Base-by-base conservation (phyloP, 106 monocot genomes). In the Dendrobium catenatum region DNA sequence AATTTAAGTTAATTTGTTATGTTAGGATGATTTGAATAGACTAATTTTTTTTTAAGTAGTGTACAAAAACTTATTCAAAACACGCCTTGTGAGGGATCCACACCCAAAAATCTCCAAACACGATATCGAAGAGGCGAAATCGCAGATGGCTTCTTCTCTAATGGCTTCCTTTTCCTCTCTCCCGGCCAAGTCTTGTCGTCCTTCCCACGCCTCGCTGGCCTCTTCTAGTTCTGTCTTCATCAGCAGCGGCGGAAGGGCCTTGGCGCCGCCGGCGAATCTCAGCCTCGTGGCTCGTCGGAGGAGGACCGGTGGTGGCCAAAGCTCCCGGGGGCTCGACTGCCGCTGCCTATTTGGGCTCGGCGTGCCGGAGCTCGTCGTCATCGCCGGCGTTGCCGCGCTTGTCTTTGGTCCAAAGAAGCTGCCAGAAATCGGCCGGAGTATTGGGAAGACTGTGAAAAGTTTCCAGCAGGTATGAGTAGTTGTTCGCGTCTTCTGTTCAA, bases 381-480 rank as follows among this genome's bases (percentile, higher is more conserved):
- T 99, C 61, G 98, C 98, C 9, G 98, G 98, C 10, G 98, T 99
- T 41, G 98, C 93, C 16, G 95, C 90, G 1, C 88, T 95, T 9
- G 82, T 95, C 41, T 99, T 99, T 46, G 98, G 98, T 2, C 98
- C 95, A 13, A 99, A 90, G 88, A 72, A 99, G 87, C 85, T 99
- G 73, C 98, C 98, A 15, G 95, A 99, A 64, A 86, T 99, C 24
- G 98, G 98, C 4, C 85, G 88, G 46, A 90, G 81, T 82, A 91
- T 99, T 76, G 95, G 98, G 40, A 95, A 99, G 87, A 95, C 98
- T 42, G 84, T 99, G 74, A 95, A 95, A 83, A 95, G 95, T 86
- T 99, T 99, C 75, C 98, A 95, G 79, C 87, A 99, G 95, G 98
- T 98, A 40, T 27, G 26, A 6, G 24, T 19, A 18, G 44, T 31